Evolutionary conservation across 129 eudicot species (phyloP), one percentile per base, ranked within the genome.

Genomic region (Kitagawia praeruptora): DNA sequence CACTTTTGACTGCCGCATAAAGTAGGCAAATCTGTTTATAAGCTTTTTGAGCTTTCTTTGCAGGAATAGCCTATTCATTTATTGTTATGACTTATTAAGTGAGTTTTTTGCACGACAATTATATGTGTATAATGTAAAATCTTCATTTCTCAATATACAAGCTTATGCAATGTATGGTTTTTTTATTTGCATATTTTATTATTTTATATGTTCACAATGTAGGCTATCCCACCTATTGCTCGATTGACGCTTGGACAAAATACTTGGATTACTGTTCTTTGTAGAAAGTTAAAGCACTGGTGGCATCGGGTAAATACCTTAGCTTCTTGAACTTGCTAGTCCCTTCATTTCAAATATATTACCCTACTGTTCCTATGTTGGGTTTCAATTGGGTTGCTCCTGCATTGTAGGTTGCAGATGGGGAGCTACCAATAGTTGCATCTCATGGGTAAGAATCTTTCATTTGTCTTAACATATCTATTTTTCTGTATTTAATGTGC

Each of bases 201-300:
- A 77, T 58, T 40, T 39, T 74, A 19, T 38, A 44, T 77, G 77
- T 13, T 15, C 8, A 75, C 13, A 75, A 45, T 75, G 42, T 64
- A 95, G 99, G 96, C 96, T 38, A 95, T 92, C 81, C 99, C 99
- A 81, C 99, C 99, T 37, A 74, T 95, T 78, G 85, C 93, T 64
- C 86, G 99, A 74, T 89, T 92, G 96, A 96, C 99, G 4, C 89
- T 91, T 76, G 95, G 97, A 53, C 99, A 82, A 46, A 85, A 84
- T 85, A 95, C 99, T 58, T 95, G 99, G 99, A 80, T 95, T 8
- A 95, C 97, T 51, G 97, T 92, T 78, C 83, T 95, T 63, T 95
- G 99, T 85, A 82, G 97, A 86, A 95, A 95, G 85, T 88, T 95
- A 87, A 87, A 93, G 81, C 89, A 95, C 85, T 95, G 99, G 99